Evolutionary conservation across 208 protist species (phyloP).

Genomic region (Novymonas esmeraldas): DNA sequence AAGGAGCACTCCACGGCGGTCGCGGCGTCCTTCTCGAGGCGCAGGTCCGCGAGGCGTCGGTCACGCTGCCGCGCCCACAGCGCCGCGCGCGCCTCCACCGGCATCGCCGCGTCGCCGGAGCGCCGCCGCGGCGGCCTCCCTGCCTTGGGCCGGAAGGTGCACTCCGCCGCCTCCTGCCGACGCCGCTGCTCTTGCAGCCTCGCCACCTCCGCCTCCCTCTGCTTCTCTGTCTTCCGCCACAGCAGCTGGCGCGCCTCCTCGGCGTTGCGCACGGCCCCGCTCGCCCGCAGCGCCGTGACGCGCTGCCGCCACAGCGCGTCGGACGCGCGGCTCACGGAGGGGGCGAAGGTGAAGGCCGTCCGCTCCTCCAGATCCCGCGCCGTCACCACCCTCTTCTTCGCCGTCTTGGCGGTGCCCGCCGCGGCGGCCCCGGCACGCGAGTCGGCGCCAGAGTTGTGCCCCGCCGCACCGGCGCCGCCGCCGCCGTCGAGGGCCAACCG

Average conservation of each 20-base stretch:
- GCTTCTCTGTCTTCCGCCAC: constrained; percentile 62
- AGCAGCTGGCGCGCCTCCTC: constrained; percentile 60
- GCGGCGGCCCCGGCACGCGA: constrained; percentile 12
- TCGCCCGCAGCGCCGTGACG: constrained; percentile 44
- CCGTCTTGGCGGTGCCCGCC: not conserved
- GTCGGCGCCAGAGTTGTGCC: constrained; percentile 29
- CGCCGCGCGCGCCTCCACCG: constrained; percentile 53
- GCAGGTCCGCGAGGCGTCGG: constrained; percentile 39
- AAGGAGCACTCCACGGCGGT: constrained; percentile 64
- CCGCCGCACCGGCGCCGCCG: constrained; percentile 24
- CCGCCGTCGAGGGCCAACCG: constrained; percentile 18
- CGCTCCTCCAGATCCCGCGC: constrained; percentile 35
- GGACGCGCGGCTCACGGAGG: constrained; percentile 44
- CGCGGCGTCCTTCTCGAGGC: constrained; percentile 39
- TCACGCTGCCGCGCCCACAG: constrained; percentile 62
- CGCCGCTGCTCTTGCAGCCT: constrained; percentile 29
- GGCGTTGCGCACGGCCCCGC: constrained; percentile 37
- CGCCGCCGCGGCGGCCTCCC: constrained; percentile 52
- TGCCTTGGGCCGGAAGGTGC: constrained; percentile 67
- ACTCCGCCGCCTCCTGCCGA: constrained; percentile 45
- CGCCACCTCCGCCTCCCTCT: constrained; percentile 40
- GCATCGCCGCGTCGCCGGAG: constrained; percentile 31
- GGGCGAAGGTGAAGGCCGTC: constrained; percentile 52
- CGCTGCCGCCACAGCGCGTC: constrained; percentile 55
- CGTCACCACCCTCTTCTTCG: constrained; percentile 43